Evolutionary conservation across 2,329 filamentous ascomycete genomes (phyloP).

Genomic region (Mollisia scopiformis): DNA sequence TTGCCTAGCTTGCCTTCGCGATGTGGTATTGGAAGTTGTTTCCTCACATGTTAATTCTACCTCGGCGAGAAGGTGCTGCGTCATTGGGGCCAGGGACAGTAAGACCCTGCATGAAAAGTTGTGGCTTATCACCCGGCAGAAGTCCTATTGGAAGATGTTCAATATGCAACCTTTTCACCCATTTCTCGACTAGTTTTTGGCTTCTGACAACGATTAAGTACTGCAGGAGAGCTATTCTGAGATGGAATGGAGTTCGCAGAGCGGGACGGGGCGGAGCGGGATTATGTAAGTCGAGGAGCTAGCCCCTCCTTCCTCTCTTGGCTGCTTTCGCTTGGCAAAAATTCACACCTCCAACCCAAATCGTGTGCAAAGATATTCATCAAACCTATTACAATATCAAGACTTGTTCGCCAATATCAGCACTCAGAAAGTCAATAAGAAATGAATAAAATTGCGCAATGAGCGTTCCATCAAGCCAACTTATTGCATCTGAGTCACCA

Average conservation of each 20-base stretch:
- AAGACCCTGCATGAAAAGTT: neutral
- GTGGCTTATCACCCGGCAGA: neutral
- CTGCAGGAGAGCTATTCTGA: too few species aligned
- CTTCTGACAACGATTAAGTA: neutral
- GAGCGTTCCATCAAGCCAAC: neutral
- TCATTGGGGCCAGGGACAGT: neutral
- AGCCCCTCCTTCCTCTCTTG: neutral
- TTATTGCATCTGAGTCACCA: neutral
- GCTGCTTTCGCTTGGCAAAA: neutral
- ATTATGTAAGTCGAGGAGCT: too few species aligned
- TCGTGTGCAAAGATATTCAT: neutral
- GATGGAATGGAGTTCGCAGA: neutral
- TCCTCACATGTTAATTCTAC: neutral
- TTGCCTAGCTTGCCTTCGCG: neutral
- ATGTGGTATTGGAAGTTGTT: neutral
- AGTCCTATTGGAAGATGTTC: neutral
- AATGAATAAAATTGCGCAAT: neutral
- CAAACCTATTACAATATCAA: too few species aligned
- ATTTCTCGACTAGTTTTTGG: neutral
- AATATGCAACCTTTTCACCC: neutral
- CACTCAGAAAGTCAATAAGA: neutral
- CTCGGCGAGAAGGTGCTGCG: neutral
- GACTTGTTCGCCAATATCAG: too few species aligned
- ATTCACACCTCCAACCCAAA: neutral
- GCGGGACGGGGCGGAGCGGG: neutral